phyloP scores from a whole-genome alignment of 2,329 filamentous ascomycete genomes.

The Colletotrichum sp. region DNA sequence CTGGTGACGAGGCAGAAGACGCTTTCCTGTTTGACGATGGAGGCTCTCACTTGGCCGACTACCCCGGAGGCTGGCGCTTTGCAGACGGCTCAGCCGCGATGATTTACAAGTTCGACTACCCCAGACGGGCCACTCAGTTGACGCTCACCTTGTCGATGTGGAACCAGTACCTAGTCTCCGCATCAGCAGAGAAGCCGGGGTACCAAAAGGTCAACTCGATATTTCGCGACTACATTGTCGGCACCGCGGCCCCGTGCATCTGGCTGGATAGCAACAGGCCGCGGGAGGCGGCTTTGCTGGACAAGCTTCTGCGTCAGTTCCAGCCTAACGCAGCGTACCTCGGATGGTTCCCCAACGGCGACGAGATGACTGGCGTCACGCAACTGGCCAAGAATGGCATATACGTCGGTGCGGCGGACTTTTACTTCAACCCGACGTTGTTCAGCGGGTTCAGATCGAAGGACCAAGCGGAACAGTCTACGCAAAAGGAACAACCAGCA shows the following conservation, averaged over 20 bases:
- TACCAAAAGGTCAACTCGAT: neutral
- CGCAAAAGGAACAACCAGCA: neutral
- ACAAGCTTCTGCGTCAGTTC: neutral
- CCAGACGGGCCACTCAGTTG: neutral
- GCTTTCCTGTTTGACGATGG: neutral
- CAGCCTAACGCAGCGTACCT: neutral
- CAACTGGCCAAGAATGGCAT: neutral
- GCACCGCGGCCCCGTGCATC: neutral
- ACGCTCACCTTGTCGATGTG: neutral
- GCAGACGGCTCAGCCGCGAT: neutral
- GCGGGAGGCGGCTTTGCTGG: neutral
- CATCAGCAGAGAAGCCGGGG: neutral
- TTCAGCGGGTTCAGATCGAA: neutral
- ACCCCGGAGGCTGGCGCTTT: constrained; percentile 1
- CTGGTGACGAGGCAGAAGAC: neutral
- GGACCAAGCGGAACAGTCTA: neutral
- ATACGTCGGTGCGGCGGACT: neutral
- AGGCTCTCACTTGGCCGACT: neutral
- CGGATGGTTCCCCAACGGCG: neutral
- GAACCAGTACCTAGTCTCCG: neutral
- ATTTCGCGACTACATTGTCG: constrained; percentile 1
- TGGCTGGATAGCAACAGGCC: constrained; percentile 3
- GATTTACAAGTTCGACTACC: neutral
- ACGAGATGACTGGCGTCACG: constrained; percentile 1
- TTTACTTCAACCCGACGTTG: constrained; percentile 2